Conservation (phyloP, 345 rosid species). For the Syzygium oleosum region DNA sequence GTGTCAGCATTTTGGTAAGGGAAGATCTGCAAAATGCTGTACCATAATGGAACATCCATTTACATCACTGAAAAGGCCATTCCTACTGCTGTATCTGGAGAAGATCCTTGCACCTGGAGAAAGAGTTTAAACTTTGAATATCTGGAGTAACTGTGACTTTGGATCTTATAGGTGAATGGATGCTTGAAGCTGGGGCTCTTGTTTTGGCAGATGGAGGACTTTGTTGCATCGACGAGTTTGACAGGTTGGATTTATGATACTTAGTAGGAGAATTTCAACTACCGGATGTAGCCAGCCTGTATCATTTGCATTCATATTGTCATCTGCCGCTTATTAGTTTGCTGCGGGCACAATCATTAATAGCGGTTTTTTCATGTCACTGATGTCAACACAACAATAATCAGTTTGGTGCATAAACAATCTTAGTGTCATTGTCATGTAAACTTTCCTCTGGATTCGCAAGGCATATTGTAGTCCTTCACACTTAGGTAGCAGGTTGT, state of each 20-base stretch:
- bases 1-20: not conserved
- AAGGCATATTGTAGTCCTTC: not conserved
- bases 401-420: not conserved
- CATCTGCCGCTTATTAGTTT: not conserved
- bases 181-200: slow-evolving; percentile 99
- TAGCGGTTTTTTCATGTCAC: not conserved
- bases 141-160: not conserved
- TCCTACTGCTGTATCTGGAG: not conserved
- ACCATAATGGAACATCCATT: not conserved
- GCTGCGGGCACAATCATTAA: not conserved
- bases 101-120: not conserved
- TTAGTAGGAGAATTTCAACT: not conserved
- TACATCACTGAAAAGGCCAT: not conserved
- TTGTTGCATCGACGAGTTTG: slow-evolving; percentile 97
- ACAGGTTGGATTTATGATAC: slow-evolving; percentile 38
- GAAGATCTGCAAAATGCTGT: not conserved
- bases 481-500: not conserved
- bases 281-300: not conserved
- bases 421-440: not conserved
- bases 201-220: slow-evolving; percentile 98
- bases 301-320: not conserved
- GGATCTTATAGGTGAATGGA: slow-evolving; percentile 71
- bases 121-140: not conserved
- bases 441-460: not conserved
- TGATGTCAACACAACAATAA: not conserved